Conservation (phyloP, 768 basidiomycete genomes). For the Lactifluus volemus region DNA sequence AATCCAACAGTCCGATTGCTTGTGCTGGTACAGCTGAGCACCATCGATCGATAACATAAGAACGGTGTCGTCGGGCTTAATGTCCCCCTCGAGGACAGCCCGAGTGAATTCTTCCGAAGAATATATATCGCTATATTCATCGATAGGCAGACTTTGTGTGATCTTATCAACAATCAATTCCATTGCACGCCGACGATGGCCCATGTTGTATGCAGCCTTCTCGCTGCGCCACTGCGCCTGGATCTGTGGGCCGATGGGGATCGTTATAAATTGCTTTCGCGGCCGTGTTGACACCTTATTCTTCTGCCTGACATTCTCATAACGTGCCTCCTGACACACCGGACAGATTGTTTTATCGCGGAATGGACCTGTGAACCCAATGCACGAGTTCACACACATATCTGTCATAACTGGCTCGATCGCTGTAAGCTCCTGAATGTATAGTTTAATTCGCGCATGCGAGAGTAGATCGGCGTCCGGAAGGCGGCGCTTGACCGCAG, state of each 20-base stretch:
- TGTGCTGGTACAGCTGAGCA: too few species aligned
- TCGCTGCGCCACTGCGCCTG: background rate
- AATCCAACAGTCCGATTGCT: constrained; percentile 20
- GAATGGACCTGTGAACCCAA: background rate
- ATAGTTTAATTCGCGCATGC: too few species aligned
- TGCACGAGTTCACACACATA: background rate
- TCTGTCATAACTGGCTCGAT: background rate
- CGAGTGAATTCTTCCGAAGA: constrained; percentile 1
- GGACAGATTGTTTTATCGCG: background rate
- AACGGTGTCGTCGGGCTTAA: too few species aligned
- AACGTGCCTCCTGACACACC: background rate
- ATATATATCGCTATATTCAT: background rate
- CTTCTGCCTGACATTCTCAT: background rate
- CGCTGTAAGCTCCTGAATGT: background rate
- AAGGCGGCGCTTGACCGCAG: too few species aligned
- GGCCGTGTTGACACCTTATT: background rate
- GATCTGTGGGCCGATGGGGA: background rate
- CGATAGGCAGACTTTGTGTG: background rate
- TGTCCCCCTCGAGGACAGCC: constrained; percentile 25
- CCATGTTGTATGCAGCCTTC: too few species aligned
- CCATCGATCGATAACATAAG: too few species aligned
- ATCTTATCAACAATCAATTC: background rate
- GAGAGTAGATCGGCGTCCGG: too few species aligned
- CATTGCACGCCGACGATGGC: too few species aligned
- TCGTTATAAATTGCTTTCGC: background rate